Percentiles rank a stretch among this genome's conserved stretches.
phyloP scores from a whole-genome alignment of 2,329 filamentous ascomycete genomes.

The Neodidymelliopsis sp. region DNA sequence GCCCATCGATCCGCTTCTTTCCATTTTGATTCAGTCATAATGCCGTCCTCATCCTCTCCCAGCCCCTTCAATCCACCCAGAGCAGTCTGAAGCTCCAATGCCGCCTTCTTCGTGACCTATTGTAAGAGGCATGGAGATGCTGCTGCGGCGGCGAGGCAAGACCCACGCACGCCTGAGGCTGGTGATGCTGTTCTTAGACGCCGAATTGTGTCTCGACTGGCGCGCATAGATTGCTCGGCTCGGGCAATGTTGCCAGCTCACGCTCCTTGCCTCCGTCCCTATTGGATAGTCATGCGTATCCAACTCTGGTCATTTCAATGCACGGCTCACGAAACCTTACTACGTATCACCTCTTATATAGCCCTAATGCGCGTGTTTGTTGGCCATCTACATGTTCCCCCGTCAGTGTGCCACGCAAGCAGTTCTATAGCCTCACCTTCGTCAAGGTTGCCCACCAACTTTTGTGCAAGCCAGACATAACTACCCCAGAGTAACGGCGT shows the following conservation, averaged over 20 bases:
- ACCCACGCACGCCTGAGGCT: constrained; percentile 36
- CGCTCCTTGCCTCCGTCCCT: constrained; percentile 32
- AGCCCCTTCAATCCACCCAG: constrained; percentile 16
- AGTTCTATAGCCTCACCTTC: constrained; percentile 38
- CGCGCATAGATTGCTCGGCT: constrained; percentile 46
- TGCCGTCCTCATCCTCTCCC: constrained; percentile 15
- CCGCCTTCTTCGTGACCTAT: constrained; percentile 25
- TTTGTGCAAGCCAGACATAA: constrained; percentile 37
- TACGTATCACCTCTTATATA: constrained; percentile 45
- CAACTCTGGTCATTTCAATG: constrained; percentile 41
- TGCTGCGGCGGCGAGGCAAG: constrained; percentile 21
- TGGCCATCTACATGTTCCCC: constrained; percentile 39
- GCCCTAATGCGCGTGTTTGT: constrained; percentile 44
- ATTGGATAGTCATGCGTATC: constrained; percentile 41
- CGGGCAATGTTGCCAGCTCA: constrained; percentile 43
- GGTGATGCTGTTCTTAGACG: constrained; percentile 27
- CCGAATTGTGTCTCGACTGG: constrained; percentile 37
- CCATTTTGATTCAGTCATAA: constrained; percentile 19
- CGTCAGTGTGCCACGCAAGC: constrained; percentile 49
- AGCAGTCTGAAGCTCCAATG: constrained; percentile 22
- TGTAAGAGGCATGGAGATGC: constrained; percentile 25
- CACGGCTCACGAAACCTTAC: constrained; percentile 37
- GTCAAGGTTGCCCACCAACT: constrained; percentile 21
- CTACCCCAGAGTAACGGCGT: constrained; percentile 16
- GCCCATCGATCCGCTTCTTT: constrained; percentile 29